Base-by-base conservation (phyloP, 352 stramenopile species). In the Phytophthora sansomeana region DNA sequence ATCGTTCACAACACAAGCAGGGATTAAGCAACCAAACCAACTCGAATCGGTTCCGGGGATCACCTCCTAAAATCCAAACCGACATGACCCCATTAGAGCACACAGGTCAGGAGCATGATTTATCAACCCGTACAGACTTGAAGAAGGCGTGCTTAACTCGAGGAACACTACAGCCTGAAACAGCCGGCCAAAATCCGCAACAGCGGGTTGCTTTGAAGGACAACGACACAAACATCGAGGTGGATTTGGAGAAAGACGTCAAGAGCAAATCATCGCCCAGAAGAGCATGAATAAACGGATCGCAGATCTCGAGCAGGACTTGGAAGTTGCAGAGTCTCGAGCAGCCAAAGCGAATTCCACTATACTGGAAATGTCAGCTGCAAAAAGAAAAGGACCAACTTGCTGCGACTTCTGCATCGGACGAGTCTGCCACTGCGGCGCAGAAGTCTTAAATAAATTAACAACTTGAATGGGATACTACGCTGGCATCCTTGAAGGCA, bases 211-310 rank as follows among this genome's bases (percentile, higher is more conserved):
- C 86, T 14, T 19, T 86, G 24, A 81, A 80, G 29, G 84, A 92
- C 17, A 67, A 32, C n/a, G 59, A 69, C 16, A 91, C 80, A 2
- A 92, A 92, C 26, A 92, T 82, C 0, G 81, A 89, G 3, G 19
- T 82, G 3, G 73, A 89, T 57, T 48, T 81, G 9, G 80, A 89
- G 16, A 83, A 84, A 24, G 66, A 83, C 16, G 62, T 90, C 6
- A 36, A 85, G 0, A 91, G 11, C 69, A 75, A 16, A 32, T 46
- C 13, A 46, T 87, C 8, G 42, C 60, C 0, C 56, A 78, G 44
- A 69, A n/a, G n/a, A n/a, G n/a, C 2, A 7, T 78, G 0, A 67
- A 75, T 21, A 52, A 56, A 6, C 55, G 74, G 13, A 68, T 87
- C 42, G 26, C 28, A 0, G 48, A 70, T 38, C 55, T 87, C 0